These are phyloP conservation scores for Trichosporon inkin DNA, from an alignment of 1,284 basidiomycete species.

Conservation along the genomic window DNA sequence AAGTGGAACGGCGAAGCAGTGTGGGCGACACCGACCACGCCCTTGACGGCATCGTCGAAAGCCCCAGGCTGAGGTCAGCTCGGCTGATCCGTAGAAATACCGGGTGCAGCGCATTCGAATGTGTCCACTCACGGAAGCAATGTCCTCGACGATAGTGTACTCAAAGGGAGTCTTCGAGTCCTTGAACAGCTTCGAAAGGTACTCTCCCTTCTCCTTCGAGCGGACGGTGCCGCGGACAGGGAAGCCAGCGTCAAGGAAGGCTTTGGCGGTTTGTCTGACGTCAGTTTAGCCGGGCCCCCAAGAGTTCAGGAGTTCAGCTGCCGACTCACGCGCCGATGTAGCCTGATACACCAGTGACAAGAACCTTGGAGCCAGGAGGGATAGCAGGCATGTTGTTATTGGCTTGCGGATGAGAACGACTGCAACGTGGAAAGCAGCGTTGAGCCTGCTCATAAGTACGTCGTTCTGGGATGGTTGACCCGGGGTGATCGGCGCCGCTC, in stretches of 20 bases:
- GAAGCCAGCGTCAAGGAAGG: constrained; percentile 41
- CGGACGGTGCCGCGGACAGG: constrained; percentile 60
- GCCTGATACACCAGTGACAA: constrained; percentile 52
- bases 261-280: constrained; percentile 33
- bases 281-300: not conserved
- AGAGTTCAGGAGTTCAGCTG: too few species aligned
- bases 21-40: constrained; percentile 56
- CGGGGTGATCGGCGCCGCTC: too few species aligned
- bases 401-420: not conserved
- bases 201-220: constrained; percentile 55
- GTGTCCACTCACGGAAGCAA: constrained; percentile 51
- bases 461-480: not conserved
- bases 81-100: not conserved
- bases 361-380: constrained; percentile 49
- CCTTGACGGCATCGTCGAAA: constrained; percentile 67
- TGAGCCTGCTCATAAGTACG: not conserved
- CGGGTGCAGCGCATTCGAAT: not conserved
- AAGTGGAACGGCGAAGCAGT: constrained; percentile 37
- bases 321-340: constrained; percentile 47
- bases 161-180: constrained; percentile 53
- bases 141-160: constrained; percentile 57
- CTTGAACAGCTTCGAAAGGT: constrained; percentile 56
- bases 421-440: not conserved
- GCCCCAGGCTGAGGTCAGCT: constrained; percentile 55
- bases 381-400: constrained; percentile 51